Evolutionary conservation across 371 early-diverging fungal species (phyloP), one percentile per base, ranked within the genome.

Genomic region (Mycotypha africana): DNA sequence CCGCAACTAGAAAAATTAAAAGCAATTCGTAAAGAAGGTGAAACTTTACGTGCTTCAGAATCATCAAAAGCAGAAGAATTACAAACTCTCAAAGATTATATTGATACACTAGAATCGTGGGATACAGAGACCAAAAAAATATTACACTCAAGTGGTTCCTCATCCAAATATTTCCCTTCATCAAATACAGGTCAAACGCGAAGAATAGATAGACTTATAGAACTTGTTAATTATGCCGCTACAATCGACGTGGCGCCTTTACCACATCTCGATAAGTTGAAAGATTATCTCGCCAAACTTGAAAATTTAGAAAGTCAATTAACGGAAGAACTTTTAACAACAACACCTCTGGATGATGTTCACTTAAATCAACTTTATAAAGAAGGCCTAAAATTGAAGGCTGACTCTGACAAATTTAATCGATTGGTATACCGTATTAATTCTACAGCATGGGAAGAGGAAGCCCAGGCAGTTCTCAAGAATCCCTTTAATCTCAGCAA

Each of bases 1-100:
- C 84, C 82, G 0, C 59, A 74, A 0, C 39, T 84, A n/a, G 74
- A 79, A 38, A 60, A 58, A 0, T 61, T 87, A 12, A 62, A 67
- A 12, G 59, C 67, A 0, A 53, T 84, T 0, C 46, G 78, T 1
- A 45, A 62, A 19, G 79, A 75, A 32, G 79, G 78, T 1, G 76
- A 80, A 5, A 60, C 67, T 33, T 62, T 79, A 11, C 21, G 30
- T 28, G 46, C 34, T n/a, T 32, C 49, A 4, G 16, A 36, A 4
- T 49, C 66, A 17, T 76, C 74, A 31, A n/a, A n/a, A n/a, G n/a
- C n/a, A n/a, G n/a, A n/a, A n/a, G n/a, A n/a, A n/a, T 65, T 72
- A 7, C 57, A 54, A 11, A 56, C 61, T 2, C 48, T 84, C 19
- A 38, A 60, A 22, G 62, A 60, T 15, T 82, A 76, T 51, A 67